phyloP scores from a whole-genome alignment of 139 green algal genomes.

The Picocystis salinarum region DNA sequence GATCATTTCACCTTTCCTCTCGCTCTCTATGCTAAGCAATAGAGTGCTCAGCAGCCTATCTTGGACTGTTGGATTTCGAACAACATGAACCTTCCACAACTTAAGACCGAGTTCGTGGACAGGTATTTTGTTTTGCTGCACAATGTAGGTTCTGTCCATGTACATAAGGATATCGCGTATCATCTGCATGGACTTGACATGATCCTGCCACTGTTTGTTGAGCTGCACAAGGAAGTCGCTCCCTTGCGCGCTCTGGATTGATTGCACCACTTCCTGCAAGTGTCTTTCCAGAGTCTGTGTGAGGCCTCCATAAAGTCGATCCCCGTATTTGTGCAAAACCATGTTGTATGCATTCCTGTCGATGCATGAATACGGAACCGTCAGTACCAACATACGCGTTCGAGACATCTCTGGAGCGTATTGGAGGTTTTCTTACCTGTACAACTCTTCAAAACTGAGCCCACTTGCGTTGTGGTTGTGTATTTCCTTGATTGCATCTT shows the following conservation, averaged over 20 bases:
- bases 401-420: too few species aligned
- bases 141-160: constrained; percentile 95
- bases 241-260: constrained; percentile 48
- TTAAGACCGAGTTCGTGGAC: constrained; percentile 82
- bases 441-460: constrained; percentile 96
- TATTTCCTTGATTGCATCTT: constrained; percentile 88
- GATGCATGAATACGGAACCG: too few species aligned
- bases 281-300: constrained; percentile 46
- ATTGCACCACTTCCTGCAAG: constrained; percentile 37
- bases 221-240: constrained; percentile 68
- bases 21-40: constrained; percentile 41
- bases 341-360: constrained; percentile 95
- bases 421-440: too few species aligned
- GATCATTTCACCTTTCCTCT: constrained; percentile 69
- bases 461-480: constrained; percentile 86
- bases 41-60: constrained; percentile 51
- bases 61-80: constrained; percentile 43
- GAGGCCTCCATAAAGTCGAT: constrained; percentile 76
- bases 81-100: constrained; percentile 75
- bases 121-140: constrained; percentile 60
- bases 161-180: constrained; percentile 99
- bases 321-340: constrained; percentile 93
- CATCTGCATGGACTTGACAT: constrained; percentile 88
- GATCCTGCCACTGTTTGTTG: constrained; percentile 63
- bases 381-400: too few species aligned